Conservation (phyloP, 1,139 yeast genomes). For the Casaregolazyma lundiana region DNA sequence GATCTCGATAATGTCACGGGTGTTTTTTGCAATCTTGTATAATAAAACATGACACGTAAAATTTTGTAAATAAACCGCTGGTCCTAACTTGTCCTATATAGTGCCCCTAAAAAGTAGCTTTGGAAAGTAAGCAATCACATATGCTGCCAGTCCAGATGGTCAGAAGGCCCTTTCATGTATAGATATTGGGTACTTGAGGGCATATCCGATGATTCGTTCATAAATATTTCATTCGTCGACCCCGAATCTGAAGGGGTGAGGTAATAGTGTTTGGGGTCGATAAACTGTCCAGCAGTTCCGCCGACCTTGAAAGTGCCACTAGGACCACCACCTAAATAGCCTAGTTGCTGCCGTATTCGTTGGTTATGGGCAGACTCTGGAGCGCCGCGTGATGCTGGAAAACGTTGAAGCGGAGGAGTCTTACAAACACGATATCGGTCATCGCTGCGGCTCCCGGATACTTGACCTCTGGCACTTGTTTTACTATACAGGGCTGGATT, state of each 20-base stretch:
- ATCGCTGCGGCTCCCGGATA: background rate
- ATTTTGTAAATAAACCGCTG: too few species aligned
- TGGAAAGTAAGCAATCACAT: background rate
- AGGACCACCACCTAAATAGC: background rate
- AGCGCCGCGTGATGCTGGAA: background rate
- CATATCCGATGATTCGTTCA: conserved; percentile 4
- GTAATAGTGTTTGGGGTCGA: conserved; percentile 18
- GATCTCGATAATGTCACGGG: conserved; percentile 78
- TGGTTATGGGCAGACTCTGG: background rate
- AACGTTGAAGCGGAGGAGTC: background rate
- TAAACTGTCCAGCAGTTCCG: background rate
- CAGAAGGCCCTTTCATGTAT: conserved; percentile 1
- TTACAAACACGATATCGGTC: background rate
- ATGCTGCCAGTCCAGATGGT: background rate
- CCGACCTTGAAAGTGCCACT: conserved; percentile 2
- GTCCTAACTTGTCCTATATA: background rate
- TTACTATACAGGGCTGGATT: background rate
- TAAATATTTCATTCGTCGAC: conserved; percentile 19
- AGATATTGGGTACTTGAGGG: conserved; percentile 7
- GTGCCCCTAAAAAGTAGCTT: background rate
- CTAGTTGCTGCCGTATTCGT: background rate
- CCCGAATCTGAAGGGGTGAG: conserved; percentile 32
- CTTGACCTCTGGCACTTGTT: background rate
- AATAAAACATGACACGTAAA: too few species aligned
- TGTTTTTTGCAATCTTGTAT: conserved; percentile 51